phyloP scores from a whole-genome alignment of 192 early-diverging fungal species.

The Spizellomyces sp. region DNA sequence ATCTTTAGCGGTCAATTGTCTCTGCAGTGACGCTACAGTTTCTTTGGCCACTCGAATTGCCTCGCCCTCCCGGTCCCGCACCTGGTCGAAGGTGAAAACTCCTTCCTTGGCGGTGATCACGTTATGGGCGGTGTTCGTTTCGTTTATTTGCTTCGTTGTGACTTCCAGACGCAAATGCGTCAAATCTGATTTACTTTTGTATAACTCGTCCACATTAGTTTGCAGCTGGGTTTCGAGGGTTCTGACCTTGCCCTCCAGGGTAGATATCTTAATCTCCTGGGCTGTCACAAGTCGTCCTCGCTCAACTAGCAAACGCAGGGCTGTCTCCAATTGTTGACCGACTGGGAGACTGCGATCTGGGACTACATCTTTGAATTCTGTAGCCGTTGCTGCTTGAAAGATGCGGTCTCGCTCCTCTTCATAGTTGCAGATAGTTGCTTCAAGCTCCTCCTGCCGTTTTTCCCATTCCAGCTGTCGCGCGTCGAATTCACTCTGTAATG shows the following conservation, averaged over 20 bases:
- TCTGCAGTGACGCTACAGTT: slow-evolving; percentile 45
- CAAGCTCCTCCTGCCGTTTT: slow-evolving; percentile 44
- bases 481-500: slow-evolving; percentile 42
- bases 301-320: slow-evolving; percentile 47
- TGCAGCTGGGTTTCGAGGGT: slow-evolving; percentile 23
- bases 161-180: slow-evolving; percentile 29
- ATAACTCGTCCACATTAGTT: slow-evolving; percentile 23
- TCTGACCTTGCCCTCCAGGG: slow-evolving; percentile 35
- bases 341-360: slow-evolving; percentile 52
- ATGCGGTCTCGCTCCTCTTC: slow-evolving; percentile 57
- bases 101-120: background rate
- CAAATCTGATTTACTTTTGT: slow-evolving; percentile 25
- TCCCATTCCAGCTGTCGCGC: slow-evolving; percentile 52
- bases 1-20: slow-evolving; percentile 46
- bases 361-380: slow-evolving; percentile 41
- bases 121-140: background rate
- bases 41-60: slow-evolving; percentile 45
- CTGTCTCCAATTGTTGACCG: slow-evolving; percentile 52
- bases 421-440: slow-evolving; percentile 29
- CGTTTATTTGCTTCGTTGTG: background rate
- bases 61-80: slow-evolving; percentile 31
- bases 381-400: slow-evolving; percentile 34
- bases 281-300: slow-evolving; percentile 36
- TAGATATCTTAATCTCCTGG: slow-evolving; percentile 44
- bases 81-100: background rate